Evolutionary conservation across 768 basidiomycete species (phyloP).

Genomic region (Termitomyces sp.): DNA sequence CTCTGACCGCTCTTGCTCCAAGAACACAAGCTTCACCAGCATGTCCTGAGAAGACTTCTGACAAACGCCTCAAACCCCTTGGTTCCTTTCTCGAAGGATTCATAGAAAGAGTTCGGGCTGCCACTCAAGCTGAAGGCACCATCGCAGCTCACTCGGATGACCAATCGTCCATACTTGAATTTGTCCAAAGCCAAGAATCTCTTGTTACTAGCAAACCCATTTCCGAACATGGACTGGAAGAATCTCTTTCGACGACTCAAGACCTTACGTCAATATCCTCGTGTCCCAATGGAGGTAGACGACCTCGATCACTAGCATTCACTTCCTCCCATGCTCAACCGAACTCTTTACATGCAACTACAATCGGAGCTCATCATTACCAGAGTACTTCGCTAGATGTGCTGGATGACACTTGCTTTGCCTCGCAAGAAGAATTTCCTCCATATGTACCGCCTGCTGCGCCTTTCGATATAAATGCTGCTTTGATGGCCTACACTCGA

Average conservation of each 20-base stretch:
- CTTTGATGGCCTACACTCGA: conserved; percentile 4
- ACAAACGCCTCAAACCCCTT: conserved; percentile 25
- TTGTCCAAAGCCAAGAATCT: neutral
- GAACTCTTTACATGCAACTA: neutral
- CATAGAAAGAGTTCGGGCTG: conserved; percentile 27
- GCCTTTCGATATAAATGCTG: conserved; percentile 10
- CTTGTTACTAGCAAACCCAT: neutral
- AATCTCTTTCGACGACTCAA: neutral
- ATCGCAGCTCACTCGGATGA: neutral
- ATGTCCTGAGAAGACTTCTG: neutral
- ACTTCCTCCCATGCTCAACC: neutral
- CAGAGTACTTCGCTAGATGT: neutral
- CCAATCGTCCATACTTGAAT: neutral
- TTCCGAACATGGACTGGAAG: neutral
- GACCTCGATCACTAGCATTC: neutral
- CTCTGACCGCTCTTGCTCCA: neutral
- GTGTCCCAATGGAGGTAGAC: neutral
- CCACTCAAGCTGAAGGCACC: conserved; percentile 11
- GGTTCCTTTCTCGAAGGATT: conserved; percentile 29
- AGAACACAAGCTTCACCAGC: neutral
- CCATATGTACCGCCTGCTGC: neutral
- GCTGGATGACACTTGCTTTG: neutral
- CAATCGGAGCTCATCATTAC: neutral
- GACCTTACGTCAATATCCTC: neutral
- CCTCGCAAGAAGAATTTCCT: conserved; percentile 2